Evolutionary conservation across 1,284 basidiomycete species (phyloP).

Genomic region (Moniliophthora roreri): DNA sequence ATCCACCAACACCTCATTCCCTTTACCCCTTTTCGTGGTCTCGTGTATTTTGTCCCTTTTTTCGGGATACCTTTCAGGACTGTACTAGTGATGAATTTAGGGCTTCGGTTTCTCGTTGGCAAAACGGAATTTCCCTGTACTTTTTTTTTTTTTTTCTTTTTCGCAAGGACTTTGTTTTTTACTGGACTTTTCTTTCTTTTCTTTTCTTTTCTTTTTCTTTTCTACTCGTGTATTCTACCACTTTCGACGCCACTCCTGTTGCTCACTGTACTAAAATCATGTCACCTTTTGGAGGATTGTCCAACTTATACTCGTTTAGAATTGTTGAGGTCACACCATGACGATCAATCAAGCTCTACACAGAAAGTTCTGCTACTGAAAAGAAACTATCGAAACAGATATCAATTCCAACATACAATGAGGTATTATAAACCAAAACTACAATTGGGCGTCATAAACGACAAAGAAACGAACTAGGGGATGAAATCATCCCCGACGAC

Average conservation of each 20-base stretch:
- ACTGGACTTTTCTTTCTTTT: neutral
- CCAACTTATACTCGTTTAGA: too few species aligned
- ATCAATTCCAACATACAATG: constrained; percentile 4
- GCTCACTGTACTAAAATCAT: too few species aligned
- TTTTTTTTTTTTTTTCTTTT: neutral
- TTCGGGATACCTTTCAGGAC: neutral
- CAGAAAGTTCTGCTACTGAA: too few species aligned
- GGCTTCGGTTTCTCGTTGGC: too few species aligned
- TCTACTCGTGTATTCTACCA: neutral
- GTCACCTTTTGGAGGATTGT: too few species aligned
- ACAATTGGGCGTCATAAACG: constrained; percentile 4
- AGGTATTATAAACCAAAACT: constrained; percentile 6
- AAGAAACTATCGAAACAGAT: neutral
- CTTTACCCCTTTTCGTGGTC: neutral
- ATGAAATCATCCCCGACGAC: constrained; percentile 44
- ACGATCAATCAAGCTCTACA: too few species aligned
- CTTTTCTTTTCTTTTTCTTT: constrained; percentile 4
- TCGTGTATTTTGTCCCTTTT: neutral
- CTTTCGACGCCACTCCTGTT: too few species aligned
- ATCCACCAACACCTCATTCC: neutral
- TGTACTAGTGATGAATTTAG: neutral
- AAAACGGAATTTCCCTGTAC: neutral
- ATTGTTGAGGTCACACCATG: too few species aligned
- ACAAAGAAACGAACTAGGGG: constrained; percentile 9
- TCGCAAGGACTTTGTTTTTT: constrained; percentile 1